phyloP scores from a whole-genome alignment of 1,284 basidiomycete species.

The Dichomitus squalens region DNA sequence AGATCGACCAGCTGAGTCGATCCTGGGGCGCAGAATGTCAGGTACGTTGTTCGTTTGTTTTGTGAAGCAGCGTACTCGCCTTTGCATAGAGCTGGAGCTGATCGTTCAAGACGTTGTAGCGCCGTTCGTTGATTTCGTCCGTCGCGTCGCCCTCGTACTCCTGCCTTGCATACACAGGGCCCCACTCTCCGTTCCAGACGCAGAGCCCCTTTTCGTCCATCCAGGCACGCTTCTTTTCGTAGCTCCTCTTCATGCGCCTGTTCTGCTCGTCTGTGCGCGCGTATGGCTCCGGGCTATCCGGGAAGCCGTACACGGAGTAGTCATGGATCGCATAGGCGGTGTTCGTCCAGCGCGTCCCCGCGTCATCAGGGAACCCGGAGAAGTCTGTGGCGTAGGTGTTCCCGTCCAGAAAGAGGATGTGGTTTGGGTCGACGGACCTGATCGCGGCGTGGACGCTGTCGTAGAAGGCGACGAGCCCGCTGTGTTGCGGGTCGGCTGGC shows the following conservation, averaged over 20 bases:
- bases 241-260: conserved; percentile 51
- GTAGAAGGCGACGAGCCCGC: conserved; percentile 61
- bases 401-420: conserved; percentile 69
- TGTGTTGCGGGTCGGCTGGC: conserved; percentile 63
- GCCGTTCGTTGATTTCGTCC: conserved; percentile 65
- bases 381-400: conserved; percentile 82
- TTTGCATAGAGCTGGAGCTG: conserved; percentile 52
- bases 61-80: conserved; percentile 20
- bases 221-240: conserved; percentile 70
- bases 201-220: conserved; percentile 65
- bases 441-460: conserved; percentile 66
- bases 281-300: conserved; percentile 61
- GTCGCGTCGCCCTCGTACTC: conserved; percentile 60
- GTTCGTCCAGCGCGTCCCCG: conserved; percentile 58
- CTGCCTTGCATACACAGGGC: conserved; percentile 62
- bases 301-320: conserved; percentile 73
- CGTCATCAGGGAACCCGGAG: conserved; percentile 61
- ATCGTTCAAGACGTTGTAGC: conserved; percentile 55
- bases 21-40: conserved; percentile 29
- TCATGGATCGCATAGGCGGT: conserved; percentile 80
- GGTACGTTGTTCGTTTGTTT: conserved; percentile 1
- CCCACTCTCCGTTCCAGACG: conserved; percentile 82
- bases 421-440: conserved; percentile 62
- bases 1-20: conserved; percentile 57
- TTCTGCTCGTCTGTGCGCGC: conserved; percentile 55